A percentile compares a stretch with the other conserved stretches of the same genome.
phyloP scores from a whole-genome alignment of 352 stramenopile genomes.

The Thraustochytrium striatum region DNA sequence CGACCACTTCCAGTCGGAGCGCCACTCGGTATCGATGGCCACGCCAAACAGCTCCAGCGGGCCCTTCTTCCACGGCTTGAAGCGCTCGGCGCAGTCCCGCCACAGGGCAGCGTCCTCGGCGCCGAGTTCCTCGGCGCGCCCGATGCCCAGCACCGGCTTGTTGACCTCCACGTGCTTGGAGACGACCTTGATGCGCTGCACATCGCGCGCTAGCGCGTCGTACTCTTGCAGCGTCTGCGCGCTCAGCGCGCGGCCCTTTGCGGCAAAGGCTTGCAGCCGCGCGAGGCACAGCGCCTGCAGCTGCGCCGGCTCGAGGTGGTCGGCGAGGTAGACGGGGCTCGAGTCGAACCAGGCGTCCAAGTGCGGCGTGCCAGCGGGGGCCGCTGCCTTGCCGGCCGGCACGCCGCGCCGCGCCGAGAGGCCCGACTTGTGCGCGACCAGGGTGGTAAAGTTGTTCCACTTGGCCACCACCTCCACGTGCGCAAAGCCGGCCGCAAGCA shows the following conservation, averaged over 20 bases:
- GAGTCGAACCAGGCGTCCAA: not conserved
- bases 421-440: slow-evolving; percentile 23
- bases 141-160: not conserved
- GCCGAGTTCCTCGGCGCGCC: not conserved
- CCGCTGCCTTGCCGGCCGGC: not conserved
- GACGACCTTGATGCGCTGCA: not conserved
- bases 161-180: not conserved
- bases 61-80: slow-evolving; percentile 50
- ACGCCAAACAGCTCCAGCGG: slow-evolving; percentile 47
- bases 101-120: not conserved
- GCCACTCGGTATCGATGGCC: slow-evolving; percentile 41
- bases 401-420: not conserved
- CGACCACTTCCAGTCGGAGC: slow-evolving; percentile 47
- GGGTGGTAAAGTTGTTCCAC: slow-evolving; percentile 49
- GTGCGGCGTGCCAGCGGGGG: not conserved
- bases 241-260: not conserved
- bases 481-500: slow-evolving; percentile 34
- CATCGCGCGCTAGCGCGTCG: not conserved
- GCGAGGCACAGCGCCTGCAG: not conserved
- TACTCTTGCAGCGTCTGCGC: not conserved
- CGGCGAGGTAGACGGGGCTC: not conserved
- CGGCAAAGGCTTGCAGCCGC: not conserved
- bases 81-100: not conserved
- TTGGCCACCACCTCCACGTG: slow-evolving; percentile 39
- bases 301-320: not conserved